A percentile compares a stretch with the other conserved stretches of the same genome.
These are phyloP conservation scores for Lachnellula willkommii DNA, from an alignment of 2,329 filamentous ascomycete species.

Conservation along the genomic window DNA sequence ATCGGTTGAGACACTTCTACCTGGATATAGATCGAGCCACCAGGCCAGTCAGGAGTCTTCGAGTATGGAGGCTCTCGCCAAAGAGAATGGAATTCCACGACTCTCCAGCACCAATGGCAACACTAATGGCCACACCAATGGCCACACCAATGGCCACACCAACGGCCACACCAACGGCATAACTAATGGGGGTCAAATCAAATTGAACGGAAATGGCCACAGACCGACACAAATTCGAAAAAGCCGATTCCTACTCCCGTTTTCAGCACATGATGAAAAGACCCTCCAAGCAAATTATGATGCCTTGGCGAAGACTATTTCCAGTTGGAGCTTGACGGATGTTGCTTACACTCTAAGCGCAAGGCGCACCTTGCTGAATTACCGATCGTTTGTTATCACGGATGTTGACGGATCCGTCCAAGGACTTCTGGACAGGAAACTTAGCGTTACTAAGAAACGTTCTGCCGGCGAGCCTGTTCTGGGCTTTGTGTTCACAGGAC, in stretches of 20 bases:
- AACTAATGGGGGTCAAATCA: no score
- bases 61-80: not conserved
- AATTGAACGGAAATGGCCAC: no score
- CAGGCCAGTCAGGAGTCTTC: not conserved
- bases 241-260: not conserved
- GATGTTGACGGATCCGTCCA: not conserved
- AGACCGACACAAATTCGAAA: not conserved
- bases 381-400: not conserved
- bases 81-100: not conserved
- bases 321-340: not conserved
- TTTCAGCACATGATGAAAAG: constrained; percentile 3
- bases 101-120: no score
- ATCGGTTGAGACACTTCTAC: no score
- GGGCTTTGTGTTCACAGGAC: constrained; percentile 13
- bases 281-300: not conserved
- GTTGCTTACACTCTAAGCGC: constrained; percentile 5
- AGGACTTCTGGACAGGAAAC: not conserved
- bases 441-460: not conserved
- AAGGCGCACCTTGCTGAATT: not conserved
- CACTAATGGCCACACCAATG: no score
- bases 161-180: no score
- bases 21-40: no score
- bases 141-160: no score
- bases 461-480: not conserved
- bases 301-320: not conserved